These are phyloP conservation scores for Cadophora sp. DNA, from an alignment of 2,329 filamentous ascomycete genomes.

Conservation along the genomic window DNA sequence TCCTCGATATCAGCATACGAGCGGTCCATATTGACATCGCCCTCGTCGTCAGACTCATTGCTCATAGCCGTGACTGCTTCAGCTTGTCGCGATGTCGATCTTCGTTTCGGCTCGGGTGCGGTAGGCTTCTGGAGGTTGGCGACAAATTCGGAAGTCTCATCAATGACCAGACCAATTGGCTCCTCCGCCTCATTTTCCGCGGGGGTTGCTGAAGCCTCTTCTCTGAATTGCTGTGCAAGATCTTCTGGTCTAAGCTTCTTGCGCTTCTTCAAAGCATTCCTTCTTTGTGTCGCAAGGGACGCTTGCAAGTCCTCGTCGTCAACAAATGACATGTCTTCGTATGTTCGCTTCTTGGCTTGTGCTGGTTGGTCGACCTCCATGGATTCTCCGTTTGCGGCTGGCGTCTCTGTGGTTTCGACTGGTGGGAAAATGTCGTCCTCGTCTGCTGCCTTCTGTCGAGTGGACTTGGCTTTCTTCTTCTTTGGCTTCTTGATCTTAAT, in stretches of 20 bases:
- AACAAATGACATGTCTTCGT: slow-evolving; percentile 72
- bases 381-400: slow-evolving; percentile 50
- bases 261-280: slow-evolving; percentile 86
- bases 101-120: slow-evolving; percentile 56
- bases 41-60: slow-evolving; percentile 50
- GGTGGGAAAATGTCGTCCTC: slow-evolving; percentile 64
- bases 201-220: slow-evolving; percentile 60
- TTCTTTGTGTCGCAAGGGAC: slow-evolving; percentile 81
- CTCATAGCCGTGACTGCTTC: slow-evolving; percentile 55
- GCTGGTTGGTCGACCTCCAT: slow-evolving; percentile 81
- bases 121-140: slow-evolving; percentile 78
- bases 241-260: slow-evolving; percentile 89
- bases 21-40: slow-evolving; percentile 50
- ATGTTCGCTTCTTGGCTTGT: slow-evolving; percentile 65
- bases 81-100: slow-evolving; percentile 46
- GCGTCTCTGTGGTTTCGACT: slow-evolving; percentile 45
- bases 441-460: slow-evolving; percentile 71
- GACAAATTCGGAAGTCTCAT: slow-evolving; percentile 95
- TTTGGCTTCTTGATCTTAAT: slow-evolving; percentile 96
- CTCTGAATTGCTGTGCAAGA: slow-evolving; percentile 77
- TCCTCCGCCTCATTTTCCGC: slow-evolving; percentile 64
- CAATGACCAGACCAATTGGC: slow-evolving; percentile 79
- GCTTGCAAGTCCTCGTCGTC: slow-evolving; percentile 95
- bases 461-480: slow-evolving; percentile 84
- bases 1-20: slow-evolving; percentile 50